Conservation (phyloP, 495 filamentous ascomycete species). For the Mytilinidion resinicola region DNA sequence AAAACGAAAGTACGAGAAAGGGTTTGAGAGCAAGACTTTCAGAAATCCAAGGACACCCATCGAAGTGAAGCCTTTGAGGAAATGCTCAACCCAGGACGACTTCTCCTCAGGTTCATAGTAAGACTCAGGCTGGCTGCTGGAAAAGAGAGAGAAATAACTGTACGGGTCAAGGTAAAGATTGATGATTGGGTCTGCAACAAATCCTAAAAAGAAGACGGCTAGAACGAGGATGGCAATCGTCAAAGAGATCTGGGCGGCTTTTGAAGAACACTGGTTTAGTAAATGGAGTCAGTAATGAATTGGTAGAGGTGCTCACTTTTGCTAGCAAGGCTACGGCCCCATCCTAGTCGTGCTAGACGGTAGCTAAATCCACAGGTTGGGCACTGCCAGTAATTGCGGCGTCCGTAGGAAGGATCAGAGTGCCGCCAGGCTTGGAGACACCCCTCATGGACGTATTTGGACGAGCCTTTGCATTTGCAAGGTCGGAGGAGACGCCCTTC, state of each 20-base stretch:
- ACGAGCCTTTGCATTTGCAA: constrained; percentile 87
- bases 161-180: constrained; percentile 76
- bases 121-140: constrained; percentile 13
- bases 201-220: constrained; percentile 73
- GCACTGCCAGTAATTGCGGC: constrained; percentile 75
- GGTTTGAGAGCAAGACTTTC: constrained; percentile 68
- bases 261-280: background rate
- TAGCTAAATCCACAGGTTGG: constrained; percentile 85
- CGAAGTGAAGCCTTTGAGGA: constrained; percentile 77
- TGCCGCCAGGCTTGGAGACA: constrained; percentile 84
- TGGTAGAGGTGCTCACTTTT: constrained; percentile 31
- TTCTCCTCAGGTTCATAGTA: constrained; percentile 39
- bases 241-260: constrained; percentile 52
- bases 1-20: constrained; percentile 47
- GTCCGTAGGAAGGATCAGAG: constrained; percentile 58
- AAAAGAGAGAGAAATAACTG: constrained; percentile 41
- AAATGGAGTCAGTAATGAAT: background rate
- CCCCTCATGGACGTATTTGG: constrained; percentile 91
- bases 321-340: constrained; percentile 69
- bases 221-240: constrained; percentile 64
- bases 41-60: constrained; percentile 80
- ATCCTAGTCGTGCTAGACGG: constrained; percentile 68
- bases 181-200: constrained; percentile 89
- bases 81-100: constrained; percentile 67
- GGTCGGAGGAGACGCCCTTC: constrained; percentile 79